Evolutionary conservation across 352 stramenopile species (phyloP), one percentile per base, ranked within the genome.

Genomic region (Phytophthora palmivora): DNA sequence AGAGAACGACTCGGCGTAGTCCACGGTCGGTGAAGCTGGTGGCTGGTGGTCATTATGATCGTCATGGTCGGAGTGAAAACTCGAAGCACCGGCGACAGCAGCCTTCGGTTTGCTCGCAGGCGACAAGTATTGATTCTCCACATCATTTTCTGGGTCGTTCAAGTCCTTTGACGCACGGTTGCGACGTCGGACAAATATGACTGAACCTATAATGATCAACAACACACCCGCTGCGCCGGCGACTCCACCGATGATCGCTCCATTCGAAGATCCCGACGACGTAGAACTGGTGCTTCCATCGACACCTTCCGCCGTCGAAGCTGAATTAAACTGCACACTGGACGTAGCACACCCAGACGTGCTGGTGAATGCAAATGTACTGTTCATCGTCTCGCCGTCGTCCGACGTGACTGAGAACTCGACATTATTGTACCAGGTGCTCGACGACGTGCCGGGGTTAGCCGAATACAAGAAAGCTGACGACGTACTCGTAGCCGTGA

Each of bases 101-200:
- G 67, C 41, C 69, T 88, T 90, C 0, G 59, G 14, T 64, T 92
- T 92, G 30, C 28, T 28, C 32, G 73, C 78, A 5, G 84, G 81
- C 6, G 79, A 89, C 24, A 90, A 51, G 53, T 84, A 87, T 46
- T 83, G 71, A 68, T 82, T 79, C 58, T 88, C 84, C 7, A 74
- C 48, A 24, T 91, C 69, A 32, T 74, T 74, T 70, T 49, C 72
- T 26, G 70, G 64, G 19, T 70, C 73, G n/a, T 78, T 45, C 9
- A 68, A 21, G 34, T 78, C 43, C 47, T 73, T 60, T 11, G 62
- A 62, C 53, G 71, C 54, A 67, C 56, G 43, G 54, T 79, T 84
- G 34, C 83, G 83, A 53, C 87, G 87, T 19, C 80, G 76, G 12
- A 92, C 50, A 6, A 89, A 72, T 34, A 95, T 79, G 52, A 94